A percentile compares a stretch with the other conserved stretches of the same genome.
Evolutionary conservation across 208 protist species (phyloP).

Genomic region (Trichomonas tenax): DNA sequence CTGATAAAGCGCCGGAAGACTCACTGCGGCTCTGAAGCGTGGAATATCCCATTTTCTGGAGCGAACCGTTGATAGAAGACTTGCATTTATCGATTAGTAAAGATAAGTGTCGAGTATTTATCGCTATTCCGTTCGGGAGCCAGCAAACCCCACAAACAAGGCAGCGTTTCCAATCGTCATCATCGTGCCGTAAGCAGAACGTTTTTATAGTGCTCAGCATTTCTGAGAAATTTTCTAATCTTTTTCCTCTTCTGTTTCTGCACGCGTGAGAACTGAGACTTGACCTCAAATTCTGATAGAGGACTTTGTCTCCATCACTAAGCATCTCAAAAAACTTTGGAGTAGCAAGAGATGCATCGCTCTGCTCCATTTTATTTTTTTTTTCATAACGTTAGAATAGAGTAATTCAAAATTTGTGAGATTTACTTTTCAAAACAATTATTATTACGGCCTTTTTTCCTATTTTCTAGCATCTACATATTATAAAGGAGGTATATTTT

Average conservation of each 20-base stretch:
- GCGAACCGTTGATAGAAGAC: not conserved
- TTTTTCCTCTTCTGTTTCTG: not conserved
- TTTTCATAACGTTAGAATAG: not conserved
- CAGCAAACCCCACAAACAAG: not conserved
- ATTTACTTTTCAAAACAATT: too few species aligned
- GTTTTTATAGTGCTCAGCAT: not conserved
- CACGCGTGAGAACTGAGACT: not conserved
- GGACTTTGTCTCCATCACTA: not conserved
- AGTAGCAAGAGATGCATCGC: not conserved
- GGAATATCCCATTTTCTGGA: not conserved
- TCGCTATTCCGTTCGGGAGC: not conserved
- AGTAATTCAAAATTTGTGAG: too few species aligned
- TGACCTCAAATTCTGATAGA: not conserved
- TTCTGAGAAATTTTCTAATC: slow-evolving; percentile 13
- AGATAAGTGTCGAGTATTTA: not conserved
- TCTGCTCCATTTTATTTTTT: not conserved
- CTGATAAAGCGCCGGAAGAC: not conserved
- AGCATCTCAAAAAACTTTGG: not conserved
- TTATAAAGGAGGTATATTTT: too few species aligned
- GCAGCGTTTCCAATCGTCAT: not conserved
- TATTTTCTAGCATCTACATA: too few species aligned
- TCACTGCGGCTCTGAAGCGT: not conserved
- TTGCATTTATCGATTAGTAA: not conserved
- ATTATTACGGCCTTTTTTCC: too few species aligned
- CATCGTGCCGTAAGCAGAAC: not conserved